Conservation (phyloP, 192 early-diverging fungal species). For the Lobosporangium transversale region DNA sequence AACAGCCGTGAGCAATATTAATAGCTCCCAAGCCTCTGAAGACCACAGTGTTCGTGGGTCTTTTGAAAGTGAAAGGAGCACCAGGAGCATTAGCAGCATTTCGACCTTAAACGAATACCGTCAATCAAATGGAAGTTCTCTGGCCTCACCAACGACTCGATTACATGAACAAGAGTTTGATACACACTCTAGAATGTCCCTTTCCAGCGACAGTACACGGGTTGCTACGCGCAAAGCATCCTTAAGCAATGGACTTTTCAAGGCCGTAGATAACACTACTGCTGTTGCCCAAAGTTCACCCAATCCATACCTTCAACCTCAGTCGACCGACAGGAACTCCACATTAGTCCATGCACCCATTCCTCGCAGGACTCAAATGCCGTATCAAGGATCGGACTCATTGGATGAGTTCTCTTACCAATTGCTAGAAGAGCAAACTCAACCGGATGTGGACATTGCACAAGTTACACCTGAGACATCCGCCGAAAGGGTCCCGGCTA, state of each 20-base stretch:
- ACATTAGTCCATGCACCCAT: too few species aligned
- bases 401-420: too few species aligned
- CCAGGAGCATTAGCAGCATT: constrained; percentile 22
- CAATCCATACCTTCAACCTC: too few species aligned
- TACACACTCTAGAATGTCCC: constrained; percentile 3
- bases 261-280: too few species aligned
- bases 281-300: too few species aligned
- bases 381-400: too few species aligned
- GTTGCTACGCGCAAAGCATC: too few species aligned
- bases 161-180: neutral
- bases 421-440: too few species aligned
- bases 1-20: constrained; percentile 7
- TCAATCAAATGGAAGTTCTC: neutral
- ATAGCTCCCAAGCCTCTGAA: constrained; percentile 13
- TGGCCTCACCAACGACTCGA: neutral
- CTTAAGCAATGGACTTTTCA: too few species aligned
- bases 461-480: neutral
- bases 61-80: constrained; percentile 34
- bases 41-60: constrained; percentile 19
- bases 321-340: too few species aligned
- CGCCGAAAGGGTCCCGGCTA: neutral
- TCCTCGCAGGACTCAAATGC: too few species aligned
- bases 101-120: constrained; percentile 14
- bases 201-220: neutral
- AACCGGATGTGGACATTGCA: too few species aligned